Percentiles rank a stretch among this genome's conserved stretches.
phyloP scores from a whole-genome alignment of 257 asterid species.

The Fraxinus americana region DNA sequence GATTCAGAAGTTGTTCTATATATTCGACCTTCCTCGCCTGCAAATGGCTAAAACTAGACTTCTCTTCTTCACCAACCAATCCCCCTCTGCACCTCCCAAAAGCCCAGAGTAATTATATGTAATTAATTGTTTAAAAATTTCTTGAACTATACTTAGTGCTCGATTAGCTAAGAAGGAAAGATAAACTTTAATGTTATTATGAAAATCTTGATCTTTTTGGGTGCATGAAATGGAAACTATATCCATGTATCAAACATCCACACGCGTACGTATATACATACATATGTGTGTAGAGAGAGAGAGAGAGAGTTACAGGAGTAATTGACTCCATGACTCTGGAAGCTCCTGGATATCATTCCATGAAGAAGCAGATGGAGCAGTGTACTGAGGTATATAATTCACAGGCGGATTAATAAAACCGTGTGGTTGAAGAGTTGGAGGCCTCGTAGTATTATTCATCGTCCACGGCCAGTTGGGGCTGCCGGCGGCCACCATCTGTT shows the following conservation, averaged over 20 bases:
- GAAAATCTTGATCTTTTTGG: neutral
- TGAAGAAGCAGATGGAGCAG: slow-evolving; percentile 32
- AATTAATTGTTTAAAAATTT: neutral
- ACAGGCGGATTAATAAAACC: slow-evolving; percentile 34
- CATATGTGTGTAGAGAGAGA: slow-evolving; percentile 6
- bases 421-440: slow-evolving; percentile 33
- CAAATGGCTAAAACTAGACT: slow-evolving; percentile 31
- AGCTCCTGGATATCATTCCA: slow-evolving; percentile 54
- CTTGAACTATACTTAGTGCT: neutral
- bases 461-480: slow-evolving; percentile 60
- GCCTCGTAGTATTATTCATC: slow-evolving; percentile 39
- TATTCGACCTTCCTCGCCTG: slow-evolving; percentile 51
- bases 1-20: slow-evolving; percentile 52
- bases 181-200: neutral
- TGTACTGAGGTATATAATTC: slow-evolving; percentile 28
- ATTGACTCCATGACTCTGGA: slow-evolving; percentile 76
- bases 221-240: slow-evolving; percentile 10
- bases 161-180: neutral
- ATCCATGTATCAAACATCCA: slow-evolving; percentile 9
- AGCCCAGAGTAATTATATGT: neutral
- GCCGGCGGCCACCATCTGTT: slow-evolving; percentile 60
- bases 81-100: slow-evolving; percentile 51
- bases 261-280: neutral
- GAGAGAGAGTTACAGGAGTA: slow-evolving; percentile 46
- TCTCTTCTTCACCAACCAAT: slow-evolving; percentile 59